A percentile compares a stretch with the other conserved stretches of the same genome.
Evolutionary conservation across 306 rosid genomes (phyloP).

Genomic region (Comarum palustre): DNA sequence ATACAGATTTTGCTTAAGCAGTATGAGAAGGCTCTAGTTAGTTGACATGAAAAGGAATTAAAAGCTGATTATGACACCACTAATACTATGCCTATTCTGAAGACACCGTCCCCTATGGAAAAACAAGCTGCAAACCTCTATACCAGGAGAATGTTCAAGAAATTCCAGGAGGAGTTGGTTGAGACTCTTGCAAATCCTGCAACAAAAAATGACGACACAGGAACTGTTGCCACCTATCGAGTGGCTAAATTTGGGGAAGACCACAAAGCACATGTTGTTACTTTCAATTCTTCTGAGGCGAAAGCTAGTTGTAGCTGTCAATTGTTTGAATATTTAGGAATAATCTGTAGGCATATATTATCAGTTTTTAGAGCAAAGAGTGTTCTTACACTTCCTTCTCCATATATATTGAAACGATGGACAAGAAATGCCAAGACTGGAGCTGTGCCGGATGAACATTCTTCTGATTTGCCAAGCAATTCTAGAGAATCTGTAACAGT

Average conservation of each 20-base stretch:
- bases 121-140: conserved; percentile 82
- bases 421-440: conserved; percentile 77
- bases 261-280: conserved; percentile 64
- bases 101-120: conserved; percentile 92
- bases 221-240: conserved; percentile 64
- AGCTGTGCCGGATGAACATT: conserved; percentile 42
- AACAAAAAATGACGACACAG: conserved; percentile 68
- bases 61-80: conserved; percentile 78
- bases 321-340: conserved; percentile 84
- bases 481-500: conserved; percentile 56
- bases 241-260: conserved; percentile 85
- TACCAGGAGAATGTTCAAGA: conserved; percentile 70
- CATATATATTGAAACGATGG: conserved; percentile 80
- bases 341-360: conserved; percentile 78
- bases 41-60: conserved; percentile 73
- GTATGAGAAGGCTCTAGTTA: conserved; percentile 70
- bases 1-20: conserved; percentile 68
- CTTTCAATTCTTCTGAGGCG: conserved; percentile 57
- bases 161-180: conserved; percentile 86
- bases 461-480: conserved; percentile 46
- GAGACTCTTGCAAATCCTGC: conserved; percentile 91
- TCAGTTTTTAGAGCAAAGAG: conserved; percentile 80
- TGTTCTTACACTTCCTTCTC: conserved; percentile 82
- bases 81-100: conserved; percentile 54
- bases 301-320: conserved; percentile 88